Evolutionary conservation across 768 basidiomycete genomes (phyloP), one percentile per base, ranked within the genome.

Genomic region (Mycena vulgaris): DNA sequence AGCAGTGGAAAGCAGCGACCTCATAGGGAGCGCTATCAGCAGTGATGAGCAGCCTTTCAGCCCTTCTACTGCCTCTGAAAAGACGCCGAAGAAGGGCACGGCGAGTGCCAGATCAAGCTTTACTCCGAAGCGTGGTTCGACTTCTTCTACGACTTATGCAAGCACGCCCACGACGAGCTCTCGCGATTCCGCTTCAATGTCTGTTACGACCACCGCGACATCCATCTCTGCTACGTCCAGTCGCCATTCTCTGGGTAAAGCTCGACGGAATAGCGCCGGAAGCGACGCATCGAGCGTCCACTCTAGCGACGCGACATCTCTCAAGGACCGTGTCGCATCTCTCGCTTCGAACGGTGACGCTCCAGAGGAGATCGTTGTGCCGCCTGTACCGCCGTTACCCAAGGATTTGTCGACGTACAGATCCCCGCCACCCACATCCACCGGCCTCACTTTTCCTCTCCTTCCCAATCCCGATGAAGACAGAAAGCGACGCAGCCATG

Each of bases 321-420:
- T 90, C 70, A 92, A 90, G 71, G 94, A 95, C 75, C 90, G 93
- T 52, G 89, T 86, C 49, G 89, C 89, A 59, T 89, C 85, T 27
- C 84, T 92, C 63, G 89, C 88, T 52, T 81, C 82, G 58, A 88
- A 86, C 72, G 88, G 85, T 56, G 93, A 95, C 70, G 80, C 81
- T 48, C 79, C 82, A 48, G 93, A 94, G 66, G 89, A 89, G 73
- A 82, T 83, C 67, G 76, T 83, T 65, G 96, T 98, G n/a, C 96
- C 96, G 21, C 96, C 96, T 30, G 95, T 97, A 5, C 96, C 96
- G 39, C 96, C 96, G 40, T 83, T 98, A 30, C 96, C 96, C 48
- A 97, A 98, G 83, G 95, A 96, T 75, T 80, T 96, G 63, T 90
- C 92, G n/a, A 89, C 82, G 25, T 94, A 90, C 81, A 90, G 90